These are phyloP conservation scores for Penicillium sp. DNA, from an alignment of 2,329 filamentous ascomycete genomes.

Conservation along the genomic window DNA sequence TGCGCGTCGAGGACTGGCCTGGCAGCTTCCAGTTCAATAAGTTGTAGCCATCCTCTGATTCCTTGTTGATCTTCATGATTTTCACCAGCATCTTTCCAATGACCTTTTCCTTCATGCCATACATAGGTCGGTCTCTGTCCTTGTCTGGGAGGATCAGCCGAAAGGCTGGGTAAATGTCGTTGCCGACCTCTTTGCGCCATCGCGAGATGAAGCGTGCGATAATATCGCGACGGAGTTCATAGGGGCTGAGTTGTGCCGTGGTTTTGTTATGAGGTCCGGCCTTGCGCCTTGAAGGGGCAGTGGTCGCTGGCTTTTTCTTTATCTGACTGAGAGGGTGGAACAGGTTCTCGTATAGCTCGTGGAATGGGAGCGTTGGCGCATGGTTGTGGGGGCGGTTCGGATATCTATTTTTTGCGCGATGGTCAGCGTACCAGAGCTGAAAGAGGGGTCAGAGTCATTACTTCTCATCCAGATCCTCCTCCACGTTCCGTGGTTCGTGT, in stretches of 20 bases:
- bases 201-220: slow-evolving; percentile 79
- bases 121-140: slow-evolving; percentile 86
- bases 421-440: slow-evolving; percentile 6
- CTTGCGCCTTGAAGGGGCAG: slow-evolving; percentile 53
- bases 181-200: slow-evolving; percentile 83
- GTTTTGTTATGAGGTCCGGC: slow-evolving; percentile 54
- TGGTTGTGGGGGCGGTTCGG: slow-evolving; percentile 79
- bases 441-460: slow-evolving; percentile 5
- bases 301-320: slow-evolving; percentile 63
- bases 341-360: slow-evolving; percentile 68
- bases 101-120: slow-evolving; percentile 86
- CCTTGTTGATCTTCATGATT: slow-evolving; percentile 83
- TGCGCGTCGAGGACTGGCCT: slow-evolving; percentile 60
- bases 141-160: slow-evolving; percentile 89
- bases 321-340: slow-evolving; percentile 79
- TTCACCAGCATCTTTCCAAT: slow-evolving; percentile 90
- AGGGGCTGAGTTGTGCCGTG: slow-evolving; percentile 55
- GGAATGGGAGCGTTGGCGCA: slow-evolving; percentile 73
- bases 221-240: slow-evolving; percentile 73
- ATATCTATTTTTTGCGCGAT: slow-evolving; percentile 51
- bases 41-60: slow-evolving; percentile 81
- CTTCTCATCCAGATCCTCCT: slow-evolving; percentile 33
- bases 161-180: slow-evolving; percentile 90
- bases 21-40: slow-evolving; percentile 91
- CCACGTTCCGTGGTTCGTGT: slow-evolving; percentile 12